A percentile compares a stretch with the other conserved stretches of the same genome.
Evolutionary conservation across 805 yeast species (phyloP).

Genomic region (Hanseniaspora clermontiae): DNA sequence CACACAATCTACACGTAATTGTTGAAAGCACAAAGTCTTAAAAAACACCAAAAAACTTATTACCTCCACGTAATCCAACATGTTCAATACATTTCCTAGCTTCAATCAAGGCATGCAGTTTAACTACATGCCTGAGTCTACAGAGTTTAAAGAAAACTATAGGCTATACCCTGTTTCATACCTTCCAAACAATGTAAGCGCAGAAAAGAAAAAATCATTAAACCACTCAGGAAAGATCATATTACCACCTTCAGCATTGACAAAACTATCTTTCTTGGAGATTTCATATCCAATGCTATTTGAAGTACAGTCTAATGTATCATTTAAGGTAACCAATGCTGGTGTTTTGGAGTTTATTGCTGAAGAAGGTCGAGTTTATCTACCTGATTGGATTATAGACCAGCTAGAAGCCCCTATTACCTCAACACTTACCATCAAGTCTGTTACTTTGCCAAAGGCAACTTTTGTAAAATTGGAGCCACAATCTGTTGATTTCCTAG

Average conservation of each 20-base stretch:
- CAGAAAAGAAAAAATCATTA: slow-evolving; percentile 53
- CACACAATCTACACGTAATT: background rate
- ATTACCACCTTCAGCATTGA: slow-evolving; percentile 83
- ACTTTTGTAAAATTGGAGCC: slow-evolving; percentile 87
- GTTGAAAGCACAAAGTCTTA: background rate
- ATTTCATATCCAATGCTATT: slow-evolving; percentile 95
- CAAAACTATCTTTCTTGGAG: slow-evolving; percentile 76
- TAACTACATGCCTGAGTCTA: slow-evolving; percentile 28
- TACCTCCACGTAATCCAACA: slow-evolving; percentile 3
- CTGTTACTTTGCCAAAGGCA: slow-evolving; percentile 75
- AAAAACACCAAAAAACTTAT: background rate
- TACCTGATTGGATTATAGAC: slow-evolving; percentile 94
- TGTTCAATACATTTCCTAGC: slow-evolving; percentile 27
- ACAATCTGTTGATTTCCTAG: slow-evolving; percentile 83
- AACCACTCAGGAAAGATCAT: slow-evolving; percentile 94
- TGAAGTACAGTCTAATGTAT: slow-evolving; percentile 57
- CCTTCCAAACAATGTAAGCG: slow-evolving; percentile 38
- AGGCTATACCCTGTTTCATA: slow-evolving; percentile 83
- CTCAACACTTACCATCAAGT: slow-evolving; percentile 58
- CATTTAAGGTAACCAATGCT: slow-evolving; percentile 55
- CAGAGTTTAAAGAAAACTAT: slow-evolving; percentile 66
- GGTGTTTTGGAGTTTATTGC: slow-evolving; percentile 96
- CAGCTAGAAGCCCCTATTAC: slow-evolving; percentile 67
- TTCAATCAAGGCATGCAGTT: slow-evolving; percentile 25
- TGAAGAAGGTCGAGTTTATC: slow-evolving; percentile 88